A percentile compares a stretch with the other conserved stretches of the same genome.
phyloP scores from a whole-genome alignment of 164 flowering plant genomes.

The Vitis cinerea region DNA sequence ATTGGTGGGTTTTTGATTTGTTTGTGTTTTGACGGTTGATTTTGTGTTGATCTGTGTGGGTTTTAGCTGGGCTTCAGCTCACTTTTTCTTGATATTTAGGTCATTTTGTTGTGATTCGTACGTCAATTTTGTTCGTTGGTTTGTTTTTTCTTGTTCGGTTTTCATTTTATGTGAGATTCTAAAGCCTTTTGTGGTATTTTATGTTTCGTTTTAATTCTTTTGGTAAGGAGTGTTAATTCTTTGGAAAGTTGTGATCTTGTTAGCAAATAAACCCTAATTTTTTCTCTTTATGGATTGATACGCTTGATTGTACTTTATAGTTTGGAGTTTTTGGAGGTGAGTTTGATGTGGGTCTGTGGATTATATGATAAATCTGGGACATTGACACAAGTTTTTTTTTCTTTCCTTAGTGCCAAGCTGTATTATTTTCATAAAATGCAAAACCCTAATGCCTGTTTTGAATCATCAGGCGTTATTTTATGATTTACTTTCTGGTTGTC shows the following conservation, averaged over 20 bases:
- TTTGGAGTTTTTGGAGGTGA: background rate
- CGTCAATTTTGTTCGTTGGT: constrained; percentile 8
- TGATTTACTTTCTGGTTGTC: constrained; percentile 7
- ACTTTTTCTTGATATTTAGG: constrained; percentile 1
- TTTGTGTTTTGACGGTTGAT: background rate
- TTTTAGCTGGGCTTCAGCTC: constrained; percentile 15
- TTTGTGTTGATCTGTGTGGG: constrained; percentile 1
- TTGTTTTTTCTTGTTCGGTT: constrained; percentile 5
- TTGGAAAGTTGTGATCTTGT: constrained; percentile 7
- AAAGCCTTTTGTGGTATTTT: background rate
- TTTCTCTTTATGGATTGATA: constrained; percentile 1
- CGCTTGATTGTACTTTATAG: background rate
- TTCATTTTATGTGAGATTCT: constrained; percentile 3
- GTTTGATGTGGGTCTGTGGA: constrained; percentile 13
- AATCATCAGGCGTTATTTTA: background rate
- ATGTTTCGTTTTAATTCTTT: background rate
- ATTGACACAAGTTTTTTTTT: background rate
- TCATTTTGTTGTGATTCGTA: constrained; percentile 17
- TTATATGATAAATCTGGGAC: background rate
- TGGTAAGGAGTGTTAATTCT: constrained; percentile 1
- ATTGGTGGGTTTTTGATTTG: background rate
- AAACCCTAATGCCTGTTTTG: constrained; percentile 24
- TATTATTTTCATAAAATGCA: background rate
- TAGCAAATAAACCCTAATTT: constrained; percentile 20
- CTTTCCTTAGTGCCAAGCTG: background rate